Base-by-base conservation (phyloP, 495 filamentous ascomycete species). In the Oidiodendron maius region DNA sequence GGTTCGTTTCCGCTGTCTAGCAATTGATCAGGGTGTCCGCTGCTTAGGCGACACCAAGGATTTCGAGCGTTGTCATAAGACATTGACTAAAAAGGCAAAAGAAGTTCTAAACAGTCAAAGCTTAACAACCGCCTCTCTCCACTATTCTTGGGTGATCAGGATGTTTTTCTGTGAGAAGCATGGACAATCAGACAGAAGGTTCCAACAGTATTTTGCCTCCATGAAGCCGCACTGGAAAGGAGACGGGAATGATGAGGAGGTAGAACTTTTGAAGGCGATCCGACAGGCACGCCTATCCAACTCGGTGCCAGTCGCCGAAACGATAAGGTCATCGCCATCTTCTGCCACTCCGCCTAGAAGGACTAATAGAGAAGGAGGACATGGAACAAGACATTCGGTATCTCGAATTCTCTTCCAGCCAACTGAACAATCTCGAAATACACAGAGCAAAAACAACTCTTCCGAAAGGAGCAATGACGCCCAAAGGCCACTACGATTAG, bases 161-260 rank as follows among this genome's bases (percentile, higher is more conserved):
- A 32, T 32, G 28, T 32, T 32, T 32, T 32, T 32, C n/a, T 32
- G 28, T n/a, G n/a, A 8, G 8, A 8, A 8, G 8, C 28, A 32
- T 32, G 8, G 28, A 8, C 8, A 32, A 32, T 32, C 28, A n/a
- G n/a, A 8, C 8, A n/a, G 8, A 32, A n/a, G n/a, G n/a, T 32
- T 32, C 28, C 8, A 32, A 8, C 28, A n/a, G 28, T 44, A 44
- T 18, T 44, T 11, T 25, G 41, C 13, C 13, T 44, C 30, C 11
- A 13, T 44, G 12, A 11, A 44, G 41, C 22, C 21, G 16, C 22
- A 44, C 41, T 44, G 41, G 41, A 26, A 44, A 13, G 41, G 25
- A 28, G 23, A 44, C 22, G 25, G 23, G 25, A 44, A 3, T 25
- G 41, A 16, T 25, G 23, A 25, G 4, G 6, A 44, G 25, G 18